Conservation (phyloP, 306 rosid genomes). For the Malus asiatica region DNA sequence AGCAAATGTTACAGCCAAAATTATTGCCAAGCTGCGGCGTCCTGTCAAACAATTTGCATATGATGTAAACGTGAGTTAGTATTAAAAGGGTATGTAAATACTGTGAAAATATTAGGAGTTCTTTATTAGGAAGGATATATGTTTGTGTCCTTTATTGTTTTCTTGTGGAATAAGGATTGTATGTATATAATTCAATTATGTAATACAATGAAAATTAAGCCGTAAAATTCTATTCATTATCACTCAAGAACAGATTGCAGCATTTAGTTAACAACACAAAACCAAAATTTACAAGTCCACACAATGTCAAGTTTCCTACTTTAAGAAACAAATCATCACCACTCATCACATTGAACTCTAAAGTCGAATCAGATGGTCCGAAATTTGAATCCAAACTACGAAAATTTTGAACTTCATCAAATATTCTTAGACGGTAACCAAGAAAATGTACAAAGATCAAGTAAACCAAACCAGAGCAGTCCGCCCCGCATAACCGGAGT, state of each 20-base stretch:
- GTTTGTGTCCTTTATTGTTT: no score
- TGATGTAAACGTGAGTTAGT: not conserved
- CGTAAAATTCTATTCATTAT: not conserved
- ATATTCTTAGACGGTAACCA: not conserved
- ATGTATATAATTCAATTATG: no score
- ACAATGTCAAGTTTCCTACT: not conserved
- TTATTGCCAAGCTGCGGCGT: conserved; percentile 14
- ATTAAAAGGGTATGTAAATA: no score
- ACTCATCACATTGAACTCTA: not conserved
- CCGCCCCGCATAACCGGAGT: not conserved
- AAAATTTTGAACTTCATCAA: not conserved
- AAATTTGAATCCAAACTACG: not conserved
- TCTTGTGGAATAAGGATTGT: no score
- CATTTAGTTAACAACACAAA: not conserved
- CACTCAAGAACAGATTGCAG: not conserved
- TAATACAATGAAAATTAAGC: no score
- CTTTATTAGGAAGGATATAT: no score
- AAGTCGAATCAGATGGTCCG: not conserved
- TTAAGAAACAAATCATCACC: not conserved
- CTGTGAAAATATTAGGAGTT: no score
- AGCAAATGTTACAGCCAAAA: conserved; percentile 39
- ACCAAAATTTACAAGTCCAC: not conserved
- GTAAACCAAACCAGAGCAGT: not conserved
- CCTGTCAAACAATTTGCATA: conserved; percentile 27
- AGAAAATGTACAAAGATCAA: not conserved